phyloP scores from a whole-genome alignment of 2,329 filamentous ascomycete species.

The Colletotrichum orbiculare region DNA sequence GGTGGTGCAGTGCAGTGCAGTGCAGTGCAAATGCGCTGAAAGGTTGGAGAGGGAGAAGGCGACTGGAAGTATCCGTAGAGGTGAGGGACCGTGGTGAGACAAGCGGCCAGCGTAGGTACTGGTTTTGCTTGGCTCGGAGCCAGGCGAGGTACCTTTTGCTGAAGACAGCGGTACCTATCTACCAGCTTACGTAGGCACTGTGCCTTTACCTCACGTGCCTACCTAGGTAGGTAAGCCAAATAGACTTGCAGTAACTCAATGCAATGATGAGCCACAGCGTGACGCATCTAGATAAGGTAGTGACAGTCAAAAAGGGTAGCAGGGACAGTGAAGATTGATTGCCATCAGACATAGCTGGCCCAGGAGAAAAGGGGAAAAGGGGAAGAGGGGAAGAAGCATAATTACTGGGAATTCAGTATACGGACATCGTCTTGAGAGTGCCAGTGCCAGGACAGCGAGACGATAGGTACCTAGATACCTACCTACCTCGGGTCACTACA shows the following conservation, averaged over 20 bases:
- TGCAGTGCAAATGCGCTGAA: constrained; percentile 2
- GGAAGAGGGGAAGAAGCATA: not conserved
- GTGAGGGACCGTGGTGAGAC: constrained; percentile 16
- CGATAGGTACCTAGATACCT: not conserved
- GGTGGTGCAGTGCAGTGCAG: not conserved
- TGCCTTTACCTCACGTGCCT: no score
- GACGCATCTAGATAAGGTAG: no score
- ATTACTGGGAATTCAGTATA: no score
- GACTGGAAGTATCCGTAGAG: no score
- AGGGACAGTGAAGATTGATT: no score
- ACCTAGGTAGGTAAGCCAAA: no score
- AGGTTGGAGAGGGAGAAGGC: constrained; percentile 9
- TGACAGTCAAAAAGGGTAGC: no score
- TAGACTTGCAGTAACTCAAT: no score
- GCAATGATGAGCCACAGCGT: no score
- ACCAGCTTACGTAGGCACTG: no score
- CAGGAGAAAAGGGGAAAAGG: not conserved
- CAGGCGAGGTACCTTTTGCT: no score
- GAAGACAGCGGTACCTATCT: no score
- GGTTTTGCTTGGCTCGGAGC: not conserved
- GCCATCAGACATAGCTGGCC: not conserved
- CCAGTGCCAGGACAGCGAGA: not conserved
- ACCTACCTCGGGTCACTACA: not conserved
- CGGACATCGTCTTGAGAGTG: not conserved
- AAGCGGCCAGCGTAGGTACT: constrained; percentile 1